Percentiles rank a stretch among this genome's conserved stretches.
Conservation (phyloP, 192 early-diverging fungal species). For the Backusella mclennaniae region DNA sequence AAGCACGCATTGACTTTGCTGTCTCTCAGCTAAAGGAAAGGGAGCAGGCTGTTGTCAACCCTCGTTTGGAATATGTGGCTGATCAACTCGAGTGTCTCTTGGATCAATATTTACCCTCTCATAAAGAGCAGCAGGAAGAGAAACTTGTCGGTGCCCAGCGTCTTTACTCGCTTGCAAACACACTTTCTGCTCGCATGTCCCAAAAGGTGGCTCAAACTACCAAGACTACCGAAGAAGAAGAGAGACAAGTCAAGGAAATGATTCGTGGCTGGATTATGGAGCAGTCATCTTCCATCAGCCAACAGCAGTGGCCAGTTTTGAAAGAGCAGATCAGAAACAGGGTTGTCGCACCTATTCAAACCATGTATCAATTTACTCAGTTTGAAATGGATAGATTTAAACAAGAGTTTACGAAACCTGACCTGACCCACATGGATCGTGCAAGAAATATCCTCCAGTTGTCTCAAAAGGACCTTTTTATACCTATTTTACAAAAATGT, state of each 20-base stretch:
- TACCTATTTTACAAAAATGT: conserved; percentile 4
- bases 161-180: background rate
- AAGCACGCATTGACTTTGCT: background rate
- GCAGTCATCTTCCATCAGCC: background rate
- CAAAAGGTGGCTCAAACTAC: background rate
- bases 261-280: conserved; percentile 1
- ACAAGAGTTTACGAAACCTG: background rate
- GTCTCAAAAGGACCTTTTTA: conserved; percentile 9
- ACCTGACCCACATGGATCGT: background rate
- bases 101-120: conserved; percentile 8
- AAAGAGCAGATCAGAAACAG: background rate
- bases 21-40: background rate
- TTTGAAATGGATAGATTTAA: conserved; percentile 5
- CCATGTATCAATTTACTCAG: conserved; percentile 12
- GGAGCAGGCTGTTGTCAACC: background rate
- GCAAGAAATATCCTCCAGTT: background rate
- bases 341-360: background rate
- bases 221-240: background rate
- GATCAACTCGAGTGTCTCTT: background rate
- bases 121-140: background rate
- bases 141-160: background rate
- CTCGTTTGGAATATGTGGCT: conserved; percentile 1
- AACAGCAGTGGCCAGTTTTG: background rate
- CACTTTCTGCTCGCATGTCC: background rate
- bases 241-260: conserved; percentile 5